Base-by-base conservation (phyloP, 2,329 filamentous ascomycete genomes). In the Chaetomiaceae sp. region DNA sequence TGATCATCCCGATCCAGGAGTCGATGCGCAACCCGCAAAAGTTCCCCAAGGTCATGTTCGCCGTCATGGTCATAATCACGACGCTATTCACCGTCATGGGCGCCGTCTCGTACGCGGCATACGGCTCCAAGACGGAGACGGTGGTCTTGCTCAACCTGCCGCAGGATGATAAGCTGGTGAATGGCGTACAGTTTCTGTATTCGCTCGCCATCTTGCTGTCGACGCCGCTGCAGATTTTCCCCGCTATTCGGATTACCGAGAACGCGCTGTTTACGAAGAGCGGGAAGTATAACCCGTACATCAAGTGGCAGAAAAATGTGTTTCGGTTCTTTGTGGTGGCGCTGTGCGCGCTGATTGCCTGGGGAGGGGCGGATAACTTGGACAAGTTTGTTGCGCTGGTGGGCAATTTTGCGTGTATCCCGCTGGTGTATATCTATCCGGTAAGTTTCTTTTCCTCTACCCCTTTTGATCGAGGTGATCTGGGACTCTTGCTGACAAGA, bases 271-370 rank as follows among this genome's bases (percentile, higher is more conserved):
- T 97, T 71, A 95, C 89, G 22, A 81, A 88, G 66, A 96, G 91
- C 58, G 91, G 94, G 63, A 99, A 99, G 72, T 96, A 96, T 74
- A 96, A 97, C 68, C 91, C 91, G 0, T 94, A 89, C 67, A 95
- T 99, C 77, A 99, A 99, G 76, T 99, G 94, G 94, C 89, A 97
- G 79, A 99, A 99, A 83, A 99, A 99, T 64, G 76, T 87, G 31
- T 99, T 96, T 76, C 87, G 94, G 51, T 99, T 97, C 77, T 85
- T 92, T 66, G 83, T 96, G 58, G 94, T 97, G 47, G 82, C 89
- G 65, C 71, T 94, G 22, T 97, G 94, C 66, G 88, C 91, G 0
- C 72, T 84, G 54, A 87, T 99, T 60, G 92, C 92, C 1, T 99
- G 91, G 90, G 84, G 86, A 40, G 94, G 94, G 57, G 92, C 94